phyloP scores from a whole-genome alignment of 2,329 filamentous ascomycete species.

The Botrytis squamosa region DNA sequence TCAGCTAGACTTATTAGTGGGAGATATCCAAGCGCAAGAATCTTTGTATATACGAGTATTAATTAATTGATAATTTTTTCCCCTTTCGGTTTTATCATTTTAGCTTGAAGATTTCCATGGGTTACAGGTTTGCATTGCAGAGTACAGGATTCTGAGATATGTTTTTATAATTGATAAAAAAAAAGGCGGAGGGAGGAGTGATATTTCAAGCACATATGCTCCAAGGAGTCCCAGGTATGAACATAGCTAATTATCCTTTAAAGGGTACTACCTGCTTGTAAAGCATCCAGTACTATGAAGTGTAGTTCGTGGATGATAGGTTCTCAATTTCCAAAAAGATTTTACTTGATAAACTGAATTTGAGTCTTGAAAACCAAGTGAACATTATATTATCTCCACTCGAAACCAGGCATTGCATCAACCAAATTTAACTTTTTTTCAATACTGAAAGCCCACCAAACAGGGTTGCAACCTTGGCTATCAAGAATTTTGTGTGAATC shows the following conservation, averaged over 20 bases:
- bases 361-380: not conserved
- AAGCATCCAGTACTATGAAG: not conserved
- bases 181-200: too few species aligned
- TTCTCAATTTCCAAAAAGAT: not conserved
- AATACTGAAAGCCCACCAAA: too few species aligned
- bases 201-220: not conserved
- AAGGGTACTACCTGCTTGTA: not conserved
- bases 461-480: rapidly evolving
- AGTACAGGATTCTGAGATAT: not conserved
- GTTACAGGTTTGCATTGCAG: not conserved
- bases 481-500: not conserved
- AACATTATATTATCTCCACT: too few species aligned
- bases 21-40: not conserved
- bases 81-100: not conserved
- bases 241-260: not conserved
- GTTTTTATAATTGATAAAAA: not conserved
- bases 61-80: not conserved
- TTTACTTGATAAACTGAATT: not conserved
- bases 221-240: not conserved
- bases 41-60: not conserved
- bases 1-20: not conserved
- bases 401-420: not conserved
- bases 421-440: not conserved
- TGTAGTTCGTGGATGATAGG: not conserved
- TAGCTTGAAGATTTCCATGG: not conserved